Conservation (phyloP, 805 yeast genomes). For the Saccharomyces mikatae region DNA sequence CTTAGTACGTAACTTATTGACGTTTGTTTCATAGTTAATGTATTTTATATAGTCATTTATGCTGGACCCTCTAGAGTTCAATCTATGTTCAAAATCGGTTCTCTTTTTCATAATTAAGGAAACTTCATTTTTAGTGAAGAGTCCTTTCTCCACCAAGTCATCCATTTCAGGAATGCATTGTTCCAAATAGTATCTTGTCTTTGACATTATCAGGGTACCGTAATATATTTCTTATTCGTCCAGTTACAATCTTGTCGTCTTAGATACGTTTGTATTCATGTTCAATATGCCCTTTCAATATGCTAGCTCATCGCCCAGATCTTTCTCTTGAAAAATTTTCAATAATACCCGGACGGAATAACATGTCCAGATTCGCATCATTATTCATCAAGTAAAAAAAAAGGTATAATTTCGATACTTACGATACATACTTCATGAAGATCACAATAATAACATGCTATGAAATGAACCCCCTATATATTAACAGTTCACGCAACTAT, state of each 20-base stretch:
- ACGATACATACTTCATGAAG: too few species aligned
- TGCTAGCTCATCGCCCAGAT: neutral
- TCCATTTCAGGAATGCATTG: conserved; percentile 86
- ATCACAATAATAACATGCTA: too few species aligned
- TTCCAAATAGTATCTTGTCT: conserved; percentile 49
- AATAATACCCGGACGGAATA: neutral
- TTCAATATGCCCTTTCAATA: neutral
- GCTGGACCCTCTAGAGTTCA: conserved; percentile 74
- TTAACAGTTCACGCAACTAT: too few species aligned
- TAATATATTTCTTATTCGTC: neutral
- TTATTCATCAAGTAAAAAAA: too few species aligned
- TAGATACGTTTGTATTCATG: neutral
- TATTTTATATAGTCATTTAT: conserved; percentile 72
- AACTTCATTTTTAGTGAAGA: conserved; percentile 77
- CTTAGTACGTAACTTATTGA: conserved; percentile 70
- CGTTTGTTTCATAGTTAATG: conserved; percentile 67
- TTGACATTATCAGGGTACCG: conserved; percentile 33
- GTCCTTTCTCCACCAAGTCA: conserved; percentile 71
- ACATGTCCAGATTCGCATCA: neutral
- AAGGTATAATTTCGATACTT: too few species aligned
- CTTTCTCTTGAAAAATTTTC: neutral
- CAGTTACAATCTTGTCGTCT: neutral
- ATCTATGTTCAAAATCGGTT: conserved; percentile 90
- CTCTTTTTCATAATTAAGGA: conserved; percentile 81
- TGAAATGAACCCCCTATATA: too few species aligned